Percentiles rank a stretch among this genome's conserved stretches.
These are phyloP conservation scores for Gyrodon lividus DNA, from an alignment of 768 basidiomycete species.

Conservation along the genomic window DNA sequence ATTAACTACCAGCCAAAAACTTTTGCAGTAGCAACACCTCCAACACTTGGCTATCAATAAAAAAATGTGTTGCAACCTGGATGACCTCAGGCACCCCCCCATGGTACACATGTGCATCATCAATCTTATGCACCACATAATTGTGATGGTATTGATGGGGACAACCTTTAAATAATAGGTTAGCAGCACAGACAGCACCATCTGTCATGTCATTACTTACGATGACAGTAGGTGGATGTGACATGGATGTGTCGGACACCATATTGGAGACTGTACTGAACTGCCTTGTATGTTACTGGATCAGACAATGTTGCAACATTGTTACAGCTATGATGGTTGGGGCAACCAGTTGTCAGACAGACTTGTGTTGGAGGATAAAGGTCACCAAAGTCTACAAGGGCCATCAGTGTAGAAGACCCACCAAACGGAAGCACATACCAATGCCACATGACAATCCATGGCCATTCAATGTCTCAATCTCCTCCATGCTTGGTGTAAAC, in stretches of 20 bases:
- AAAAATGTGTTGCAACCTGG: conserved; percentile 16
- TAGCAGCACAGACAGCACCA: neutral
- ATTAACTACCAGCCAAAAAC: conserved; percentile 5
- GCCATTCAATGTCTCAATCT: neutral
- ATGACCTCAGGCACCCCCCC: conserved; percentile 9
- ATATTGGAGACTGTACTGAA: conserved; percentile 17
- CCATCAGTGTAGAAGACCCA: neutral
- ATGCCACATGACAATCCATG: neutral
- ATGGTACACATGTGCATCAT: conserved; percentile 4
- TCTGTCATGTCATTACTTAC: neutral
- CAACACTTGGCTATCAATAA: conserved; percentile 10
- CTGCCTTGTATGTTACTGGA: conserved; percentile 10
- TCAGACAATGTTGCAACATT: neutral
- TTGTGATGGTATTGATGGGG: neutral
- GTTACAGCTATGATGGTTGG: neutral
- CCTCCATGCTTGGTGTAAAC: too few relatives aligned
- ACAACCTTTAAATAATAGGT: neutral
- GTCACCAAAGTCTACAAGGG: neutral
- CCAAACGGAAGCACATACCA: neutral
- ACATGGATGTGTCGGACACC: conserved; percentile 25
- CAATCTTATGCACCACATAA: neutral
- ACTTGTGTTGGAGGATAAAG: conserved; percentile 3
- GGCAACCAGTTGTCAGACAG: neutral
- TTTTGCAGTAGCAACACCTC: conserved; percentile 10
- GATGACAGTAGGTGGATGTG: conserved; percentile 24